Evolutionary conservation across 2,329 filamentous ascomycete species (phyloP), one percentile per base, ranked within the genome.

Genomic region (Pyrenophora graminea): DNA sequence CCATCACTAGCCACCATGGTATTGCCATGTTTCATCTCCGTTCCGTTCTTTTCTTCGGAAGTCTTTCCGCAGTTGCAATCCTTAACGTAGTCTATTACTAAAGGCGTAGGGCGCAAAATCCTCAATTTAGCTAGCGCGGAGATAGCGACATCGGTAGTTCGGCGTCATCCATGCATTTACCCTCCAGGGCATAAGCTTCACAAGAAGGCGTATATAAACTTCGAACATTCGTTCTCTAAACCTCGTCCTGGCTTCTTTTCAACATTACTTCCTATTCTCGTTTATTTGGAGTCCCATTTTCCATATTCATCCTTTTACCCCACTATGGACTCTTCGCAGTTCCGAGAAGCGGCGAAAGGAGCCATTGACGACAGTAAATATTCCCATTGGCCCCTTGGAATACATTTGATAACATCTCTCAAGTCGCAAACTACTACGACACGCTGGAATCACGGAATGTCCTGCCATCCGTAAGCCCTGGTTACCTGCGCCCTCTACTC

Each of bases 371-470:
- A 96, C 52, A 95, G 90, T 91, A 76, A 91, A 76, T 9, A 43
- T 6, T n/a, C 4, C 23, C 21, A 17, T 19, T 12, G 6, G 5
- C 17, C 4, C 9, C 23, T 17, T 12, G 10, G 19, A n/a, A 5
- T 13, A 8, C 2, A 18, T 19, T 10, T 6, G 12, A 8, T 51
- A n/a, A 51, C 17, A 17, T 18, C 2, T 10, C 4, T n/a, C 10
- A 65, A 94, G 90, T 97, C 67, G 85, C 90, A 67, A 80, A 85
- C 46, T 96, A 97, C 78, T 93, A 94, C 69, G 85, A 92, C 56
- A 88, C 80, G 18, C 80, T 97, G 47, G 79, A 84, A 42, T 78
- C 83, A 2, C 85, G 85, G 15, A 84, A 84, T 39, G 91, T 96
- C 32, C 78, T 95, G 7, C 88, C 92, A 10, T 83, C 83, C 45